Conservation (phyloP, 2,329 filamentous ascomycete species). For the Xylariaceae sp. region DNA sequence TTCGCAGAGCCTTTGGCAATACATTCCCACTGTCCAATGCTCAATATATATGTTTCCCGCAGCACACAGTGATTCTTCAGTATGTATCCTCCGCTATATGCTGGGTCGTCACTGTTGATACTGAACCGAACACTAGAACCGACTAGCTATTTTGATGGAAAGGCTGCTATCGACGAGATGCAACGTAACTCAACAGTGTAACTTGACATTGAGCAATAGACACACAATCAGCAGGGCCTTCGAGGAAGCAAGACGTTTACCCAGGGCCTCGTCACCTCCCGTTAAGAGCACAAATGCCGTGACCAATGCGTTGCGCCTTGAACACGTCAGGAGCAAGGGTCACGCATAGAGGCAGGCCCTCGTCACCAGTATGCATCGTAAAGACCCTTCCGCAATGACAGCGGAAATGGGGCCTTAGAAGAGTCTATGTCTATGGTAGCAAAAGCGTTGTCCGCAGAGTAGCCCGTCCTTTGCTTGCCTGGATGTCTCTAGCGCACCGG, state of each 20-base stretch:
- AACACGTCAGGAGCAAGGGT: conserved; percentile 63
- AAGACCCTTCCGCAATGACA: conserved; percentile 63
- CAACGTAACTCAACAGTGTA: conserved; percentile 64
- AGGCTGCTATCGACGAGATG: conserved; percentile 53
- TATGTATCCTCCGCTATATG: conserved; percentile 76
- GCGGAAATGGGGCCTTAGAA: conserved; percentile 60
- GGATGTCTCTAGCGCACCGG: conserved; percentile 55
- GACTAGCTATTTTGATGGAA: conserved; percentile 66
- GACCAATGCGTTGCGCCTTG: conserved; percentile 69
- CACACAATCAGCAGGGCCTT: conserved; percentile 70
- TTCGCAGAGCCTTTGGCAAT: conserved; percentile 65
- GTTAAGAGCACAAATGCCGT: conserved; percentile 66
- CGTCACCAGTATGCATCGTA: conserved; percentile 76
- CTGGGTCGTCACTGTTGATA: conserved; percentile 75
- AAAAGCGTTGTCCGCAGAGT: conserved; percentile 56
- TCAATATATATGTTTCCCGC: conserved; percentile 69
- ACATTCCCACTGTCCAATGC: conserved; percentile 64
- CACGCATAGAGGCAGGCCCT: conserved; percentile 71
- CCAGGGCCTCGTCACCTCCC: conserved; percentile 57
- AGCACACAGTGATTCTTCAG: conserved; percentile 76
- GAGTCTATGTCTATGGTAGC: conserved; percentile 69
- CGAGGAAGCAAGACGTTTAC: conserved; percentile 59
- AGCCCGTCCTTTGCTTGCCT: conserved; percentile 45
- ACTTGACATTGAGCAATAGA: conserved; percentile 71
- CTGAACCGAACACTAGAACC: conserved; percentile 68